These are phyloP conservation scores for Protomyces macrosporus DNA, from an alignment of 1,139 yeast genomes.

Conservation along the genomic window DNA sequence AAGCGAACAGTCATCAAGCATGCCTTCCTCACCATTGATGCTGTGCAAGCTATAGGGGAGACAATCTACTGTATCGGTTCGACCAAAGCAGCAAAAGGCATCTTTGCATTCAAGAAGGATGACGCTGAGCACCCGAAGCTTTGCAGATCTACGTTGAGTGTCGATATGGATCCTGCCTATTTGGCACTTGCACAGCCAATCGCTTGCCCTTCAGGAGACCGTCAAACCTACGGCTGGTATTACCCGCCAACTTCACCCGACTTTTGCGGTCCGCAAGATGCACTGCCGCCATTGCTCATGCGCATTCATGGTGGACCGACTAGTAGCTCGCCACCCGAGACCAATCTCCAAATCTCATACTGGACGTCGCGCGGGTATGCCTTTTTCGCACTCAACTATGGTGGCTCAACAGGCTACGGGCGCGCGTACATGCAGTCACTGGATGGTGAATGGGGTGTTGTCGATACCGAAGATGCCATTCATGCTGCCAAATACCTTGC, in stretches of 20 bases:
- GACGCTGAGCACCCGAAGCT: neutral
- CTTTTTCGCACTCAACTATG: constrained; percentile 19
- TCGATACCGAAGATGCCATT: constrained; percentile 10
- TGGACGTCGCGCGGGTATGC: constrained; percentile 25
- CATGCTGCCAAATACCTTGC: constrained; percentile 7
- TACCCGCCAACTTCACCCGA: constrained; percentile 21
- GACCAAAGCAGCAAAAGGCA: constrained; percentile 3
- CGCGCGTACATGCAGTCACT: constrained; percentile 7
- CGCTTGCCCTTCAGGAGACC: neutral
- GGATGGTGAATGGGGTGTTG: constrained; percentile 12
- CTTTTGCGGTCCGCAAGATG: neutral
- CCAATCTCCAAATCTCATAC: constrained; percentile 12
- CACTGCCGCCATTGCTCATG: constrained; percentile 14
- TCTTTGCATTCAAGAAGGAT: neutral
- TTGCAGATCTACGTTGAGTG: constrained; percentile 1
- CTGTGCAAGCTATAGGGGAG: neutral
- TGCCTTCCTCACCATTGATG: constrained; percentile 12
- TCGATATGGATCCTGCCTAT: neutral
- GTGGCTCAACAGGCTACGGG: constrained; percentile 17
- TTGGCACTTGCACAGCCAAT: constrained; percentile 11
- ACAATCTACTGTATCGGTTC: constrained; percentile 7
- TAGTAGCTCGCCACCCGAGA: constrained; percentile 10
- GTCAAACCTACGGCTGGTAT: constrained; percentile 11
- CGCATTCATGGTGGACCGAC: constrained; percentile 25
- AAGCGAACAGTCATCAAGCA: neutral